Conservation (phyloP, 495 filamentous ascomycete species). For the Annulohypoxylon nitens region DNA sequence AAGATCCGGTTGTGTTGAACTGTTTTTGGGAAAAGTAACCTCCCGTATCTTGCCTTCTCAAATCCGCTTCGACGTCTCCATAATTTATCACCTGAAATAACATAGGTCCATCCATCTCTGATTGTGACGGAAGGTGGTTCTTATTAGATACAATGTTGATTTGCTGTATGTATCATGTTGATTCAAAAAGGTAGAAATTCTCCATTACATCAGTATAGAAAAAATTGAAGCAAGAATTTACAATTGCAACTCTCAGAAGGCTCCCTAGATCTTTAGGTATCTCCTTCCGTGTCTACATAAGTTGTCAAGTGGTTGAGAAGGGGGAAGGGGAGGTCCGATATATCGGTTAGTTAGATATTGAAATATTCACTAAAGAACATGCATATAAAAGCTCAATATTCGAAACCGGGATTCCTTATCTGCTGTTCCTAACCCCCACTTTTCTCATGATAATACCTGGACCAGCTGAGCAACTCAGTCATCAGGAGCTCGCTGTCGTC, state of each 20-base stretch:
- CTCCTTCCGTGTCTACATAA: background rate
- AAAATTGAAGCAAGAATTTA: no score
- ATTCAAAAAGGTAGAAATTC: background rate
- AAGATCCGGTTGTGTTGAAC: slow-evolving; percentile 49
- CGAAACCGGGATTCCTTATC: background rate
- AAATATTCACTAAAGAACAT: background rate
- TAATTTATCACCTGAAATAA: no score
- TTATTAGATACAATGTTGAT: background rate
- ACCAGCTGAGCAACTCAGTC: background rate
- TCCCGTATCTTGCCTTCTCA: no score
- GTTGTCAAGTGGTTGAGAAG: background rate
- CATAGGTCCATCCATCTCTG: no score
- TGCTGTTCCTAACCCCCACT: background rate
- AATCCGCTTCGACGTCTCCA: no score
- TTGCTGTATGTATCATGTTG: background rate
- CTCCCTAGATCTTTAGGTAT: no score
- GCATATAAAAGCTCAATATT: background rate
- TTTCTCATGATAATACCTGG: background rate
- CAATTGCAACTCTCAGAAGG: no score
- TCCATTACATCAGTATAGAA: no score
- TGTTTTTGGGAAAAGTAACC: background rate
- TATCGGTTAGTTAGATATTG: background rate
- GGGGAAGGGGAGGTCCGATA: background rate
- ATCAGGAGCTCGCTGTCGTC: background rate
- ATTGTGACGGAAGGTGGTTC: no score